Evolutionary conservation across 192 early-diverging fungal species (phyloP).

Genomic region (Coemansia sp.): DNA sequence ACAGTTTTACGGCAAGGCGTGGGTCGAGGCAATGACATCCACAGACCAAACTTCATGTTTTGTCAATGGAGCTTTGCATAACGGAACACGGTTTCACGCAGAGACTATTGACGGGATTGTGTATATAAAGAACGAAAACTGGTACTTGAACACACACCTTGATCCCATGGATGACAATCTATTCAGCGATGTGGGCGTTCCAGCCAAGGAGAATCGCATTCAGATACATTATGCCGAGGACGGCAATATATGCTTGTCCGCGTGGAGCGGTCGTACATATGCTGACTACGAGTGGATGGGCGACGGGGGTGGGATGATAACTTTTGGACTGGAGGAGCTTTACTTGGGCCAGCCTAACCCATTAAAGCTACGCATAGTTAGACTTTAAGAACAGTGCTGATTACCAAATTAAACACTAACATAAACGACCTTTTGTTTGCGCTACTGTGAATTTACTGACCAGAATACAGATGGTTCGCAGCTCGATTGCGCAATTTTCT

Average conservation of each 20-base stretch:
- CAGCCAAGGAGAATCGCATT: slow-evolving; percentile 7
- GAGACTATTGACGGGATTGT: slow-evolving; percentile 8
- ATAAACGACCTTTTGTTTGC: too few species aligned
- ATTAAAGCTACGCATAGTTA: background rate
- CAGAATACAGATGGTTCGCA: too few species aligned
- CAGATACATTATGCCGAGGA: slow-evolving; percentile 12
- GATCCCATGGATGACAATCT: background rate
- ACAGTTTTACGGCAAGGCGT: background rate
- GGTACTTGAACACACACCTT: slow-evolving; percentile 1
- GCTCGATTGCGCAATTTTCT: too few species aligned
- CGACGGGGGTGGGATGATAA: background rate
- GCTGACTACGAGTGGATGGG: slow-evolving; percentile 3
- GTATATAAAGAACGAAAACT: background rate
- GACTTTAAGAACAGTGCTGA: background rate
- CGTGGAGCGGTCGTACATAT: slow-evolving; percentile 5
- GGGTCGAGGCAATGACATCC: background rate
- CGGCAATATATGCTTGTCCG: background rate
- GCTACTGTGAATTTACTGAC: too few species aligned
- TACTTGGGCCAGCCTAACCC: background rate
- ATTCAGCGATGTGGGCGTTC: background rate
- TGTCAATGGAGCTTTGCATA: background rate
- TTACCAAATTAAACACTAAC: too few species aligned
- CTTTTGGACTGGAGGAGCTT: background rate
- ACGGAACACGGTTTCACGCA: background rate
- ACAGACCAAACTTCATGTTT: background rate